Percentiles rank a stretch among this genome's conserved stretches.
These are phyloP conservation scores for Stylonectria norvegica DNA, from an alignment of 2,329 filamentous ascomycete species.

Conservation along the genomic window DNA sequence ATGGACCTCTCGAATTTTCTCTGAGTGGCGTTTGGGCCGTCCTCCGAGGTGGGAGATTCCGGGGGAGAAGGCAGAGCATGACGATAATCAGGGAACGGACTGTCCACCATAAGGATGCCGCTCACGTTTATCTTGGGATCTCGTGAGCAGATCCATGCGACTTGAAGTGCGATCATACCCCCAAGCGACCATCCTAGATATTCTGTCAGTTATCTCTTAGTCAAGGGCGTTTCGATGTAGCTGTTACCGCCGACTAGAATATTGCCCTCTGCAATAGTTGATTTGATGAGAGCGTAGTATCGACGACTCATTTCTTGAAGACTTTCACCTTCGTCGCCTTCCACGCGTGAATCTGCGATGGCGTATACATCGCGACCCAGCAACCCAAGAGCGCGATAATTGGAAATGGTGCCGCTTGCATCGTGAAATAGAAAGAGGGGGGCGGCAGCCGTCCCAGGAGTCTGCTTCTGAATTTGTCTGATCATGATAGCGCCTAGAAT, in stretches of 20 bases:
- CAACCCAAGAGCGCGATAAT: not conserved
- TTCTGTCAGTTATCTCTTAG: not conserved
- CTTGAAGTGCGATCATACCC: slow-evolving; percentile 1
- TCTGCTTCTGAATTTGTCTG: not conserved
- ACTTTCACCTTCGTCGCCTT: not conserved
- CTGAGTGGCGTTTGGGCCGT: not conserved
- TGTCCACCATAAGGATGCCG: not conserved
- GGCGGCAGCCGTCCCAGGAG: not conserved
- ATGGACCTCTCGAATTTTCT: not conserved
- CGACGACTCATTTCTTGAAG: slow-evolving; percentile 1
- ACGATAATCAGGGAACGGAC: slow-evolving; percentile 1
- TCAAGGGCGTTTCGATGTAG: not conserved
- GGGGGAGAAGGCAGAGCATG: not conserved
- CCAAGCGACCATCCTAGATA: not conserved
- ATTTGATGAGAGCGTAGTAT: slow-evolving; percentile 1
- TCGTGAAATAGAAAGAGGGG: not conserved
- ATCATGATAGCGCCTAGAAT: not conserved
- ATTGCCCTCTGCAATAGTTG: not conserved
- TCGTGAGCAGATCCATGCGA: not conserved
- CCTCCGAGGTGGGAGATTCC: not conserved
- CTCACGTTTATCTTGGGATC: not conserved
- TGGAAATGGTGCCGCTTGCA: not conserved
- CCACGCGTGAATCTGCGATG: not conserved
- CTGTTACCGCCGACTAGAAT: not conserved
- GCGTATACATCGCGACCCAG: not conserved